phyloP scores from a whole-genome alignment of 2,329 filamentous ascomycete genomes.

The Ophiostoma angusticollis region DNA sequence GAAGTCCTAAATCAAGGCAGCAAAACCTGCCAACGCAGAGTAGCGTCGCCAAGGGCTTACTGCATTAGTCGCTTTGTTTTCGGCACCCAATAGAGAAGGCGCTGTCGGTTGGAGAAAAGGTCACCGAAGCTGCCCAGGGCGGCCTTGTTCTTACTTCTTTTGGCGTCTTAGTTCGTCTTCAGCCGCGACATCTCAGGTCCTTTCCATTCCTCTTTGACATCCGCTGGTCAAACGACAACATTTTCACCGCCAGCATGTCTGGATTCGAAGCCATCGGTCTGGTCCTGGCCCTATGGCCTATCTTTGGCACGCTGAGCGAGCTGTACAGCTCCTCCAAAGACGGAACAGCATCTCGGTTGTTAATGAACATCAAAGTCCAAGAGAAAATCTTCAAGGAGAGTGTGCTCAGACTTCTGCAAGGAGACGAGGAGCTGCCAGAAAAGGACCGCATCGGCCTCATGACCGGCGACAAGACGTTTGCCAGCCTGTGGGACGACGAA shows the following conservation, averaged over 20 bases:
- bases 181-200: no score
- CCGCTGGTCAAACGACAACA: background rate
- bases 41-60: no score
- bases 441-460: conserved; percentile 11
- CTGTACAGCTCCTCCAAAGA: conserved; percentile 8
- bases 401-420: conserved; percentile 10
- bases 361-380: conserved; percentile 11
- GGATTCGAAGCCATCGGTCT: conserved; percentile 11
- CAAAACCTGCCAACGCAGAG: no score
- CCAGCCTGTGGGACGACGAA: conserved; percentile 10
- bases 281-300: conserved; percentile 13
- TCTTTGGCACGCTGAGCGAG: conserved; percentile 6
- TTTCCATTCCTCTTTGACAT: background rate
- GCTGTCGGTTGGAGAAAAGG: no score
- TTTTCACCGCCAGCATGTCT: conserved; percentile 7
- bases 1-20: no score
- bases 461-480: conserved; percentile 9
- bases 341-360: conserved; percentile 5
- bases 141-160: background rate
- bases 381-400: conserved; percentile 13
- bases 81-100: no score
- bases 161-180: no score
- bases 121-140: background rate
- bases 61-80: no score
- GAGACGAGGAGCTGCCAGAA: conserved; percentile 11